phyloP scores from a whole-genome alignment of 352 stramenopile species.

The Lagenidium sp. region DNA sequence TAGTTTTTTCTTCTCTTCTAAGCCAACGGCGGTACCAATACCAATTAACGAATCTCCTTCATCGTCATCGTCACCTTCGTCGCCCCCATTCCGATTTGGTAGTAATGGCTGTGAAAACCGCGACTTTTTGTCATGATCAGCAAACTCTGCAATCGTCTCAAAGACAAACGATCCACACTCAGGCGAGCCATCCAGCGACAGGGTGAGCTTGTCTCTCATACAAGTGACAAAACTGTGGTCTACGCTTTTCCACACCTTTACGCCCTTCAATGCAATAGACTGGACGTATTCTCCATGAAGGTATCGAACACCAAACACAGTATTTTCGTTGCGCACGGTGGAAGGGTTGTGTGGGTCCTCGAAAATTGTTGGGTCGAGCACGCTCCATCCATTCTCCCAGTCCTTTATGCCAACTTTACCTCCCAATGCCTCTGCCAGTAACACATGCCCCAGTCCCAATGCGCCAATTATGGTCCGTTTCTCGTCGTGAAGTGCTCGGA shows the following conservation, averaged over 20 bases:
- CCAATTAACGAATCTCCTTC: conserved; percentile 3
- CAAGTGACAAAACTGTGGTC: conserved; percentile 8
- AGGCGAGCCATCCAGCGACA: conserved; percentile 15
- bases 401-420: conserved; percentile 11
- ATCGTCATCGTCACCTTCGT: conserved; percentile 2
- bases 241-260: conserved; percentile 10
- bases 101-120: neutral
- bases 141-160: conserved; percentile 14
- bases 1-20: conserved; percentile 14
- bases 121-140: conserved; percentile 9
- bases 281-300: conserved; percentile 15
- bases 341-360: too few relatives aligned
- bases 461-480: conserved; percentile 14
- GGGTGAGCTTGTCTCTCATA: conserved; percentile 12
- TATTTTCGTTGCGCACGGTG: too few relatives aligned
- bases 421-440: conserved; percentile 13
- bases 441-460: conserved; percentile 24
- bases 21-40: neutral
- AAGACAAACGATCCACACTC: conserved; percentile 17
- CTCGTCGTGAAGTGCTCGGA: conserved; percentile 17
- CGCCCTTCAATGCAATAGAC: conserved; percentile 1
- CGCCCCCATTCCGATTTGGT: too few relatives aligned
- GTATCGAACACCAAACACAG: conserved; percentile 11
- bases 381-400: conserved; percentile 16
- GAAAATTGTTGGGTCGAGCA: conserved; percentile 11